Evolutionary conservation across 345 rosid species (phyloP).

Genomic region (Arabidopsis suecica): DNA sequence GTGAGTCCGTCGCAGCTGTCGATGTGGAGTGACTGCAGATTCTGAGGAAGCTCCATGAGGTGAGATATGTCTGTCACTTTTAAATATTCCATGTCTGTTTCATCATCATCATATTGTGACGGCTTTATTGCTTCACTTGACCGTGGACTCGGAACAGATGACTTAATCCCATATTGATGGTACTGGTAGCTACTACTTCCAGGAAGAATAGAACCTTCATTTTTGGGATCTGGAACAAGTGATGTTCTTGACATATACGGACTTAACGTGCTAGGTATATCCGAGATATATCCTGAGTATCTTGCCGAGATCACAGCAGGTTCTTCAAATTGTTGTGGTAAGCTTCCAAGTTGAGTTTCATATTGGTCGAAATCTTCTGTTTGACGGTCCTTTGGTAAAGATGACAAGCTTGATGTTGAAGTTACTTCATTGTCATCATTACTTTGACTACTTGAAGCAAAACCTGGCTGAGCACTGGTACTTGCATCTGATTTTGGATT

Average conservation of each 20-base stretch:
- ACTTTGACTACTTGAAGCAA: conserved; percentile 36
- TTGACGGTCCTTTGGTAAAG: conserved; percentile 27
- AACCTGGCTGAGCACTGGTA: conserved; percentile 16
- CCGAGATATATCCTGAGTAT: conserved; percentile 32
- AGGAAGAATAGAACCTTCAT: neutral
- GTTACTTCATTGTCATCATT: conserved; percentile 27
- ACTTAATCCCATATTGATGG: neutral
- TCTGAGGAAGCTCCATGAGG: conserved; percentile 44
- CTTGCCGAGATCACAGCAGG: conserved; percentile 39
- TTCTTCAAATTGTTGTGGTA: conserved; percentile 30
- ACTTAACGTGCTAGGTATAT: conserved; percentile 15
- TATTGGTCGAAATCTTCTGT: neutral
- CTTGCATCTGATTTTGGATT: neutral
- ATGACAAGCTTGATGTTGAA: conserved; percentile 35
- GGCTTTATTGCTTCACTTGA: conserved; percentile 25
- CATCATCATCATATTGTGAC: conserved; percentile 17
- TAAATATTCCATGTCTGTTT: conserved; percentile 31
- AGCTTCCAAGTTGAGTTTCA: conserved; percentile 20
- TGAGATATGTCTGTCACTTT: conserved; percentile 48
- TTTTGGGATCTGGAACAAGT: conserved; percentile 8
- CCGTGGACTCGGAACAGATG: neutral
- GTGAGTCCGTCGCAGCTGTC: conserved; percentile 43
- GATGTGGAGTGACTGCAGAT: conserved; percentile 44
- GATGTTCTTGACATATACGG: conserved; percentile 6
- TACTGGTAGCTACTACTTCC: conserved; percentile 18